phyloP scores from a whole-genome alignment of 2,329 filamentous ascomycete genomes.

The Bipolaris sorokiniana region DNA sequence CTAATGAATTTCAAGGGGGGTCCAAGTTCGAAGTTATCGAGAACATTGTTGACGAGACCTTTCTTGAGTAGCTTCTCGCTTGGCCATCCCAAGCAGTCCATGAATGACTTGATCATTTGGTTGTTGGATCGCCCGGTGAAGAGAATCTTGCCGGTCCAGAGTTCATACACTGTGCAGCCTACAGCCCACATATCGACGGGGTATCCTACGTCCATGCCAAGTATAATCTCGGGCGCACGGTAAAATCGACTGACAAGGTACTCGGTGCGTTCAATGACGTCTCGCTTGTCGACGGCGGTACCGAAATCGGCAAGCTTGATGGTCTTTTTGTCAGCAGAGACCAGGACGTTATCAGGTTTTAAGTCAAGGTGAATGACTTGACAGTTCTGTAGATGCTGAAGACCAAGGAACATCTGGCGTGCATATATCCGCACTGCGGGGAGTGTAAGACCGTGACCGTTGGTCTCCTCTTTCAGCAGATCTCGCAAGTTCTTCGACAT shows the following conservation, averaged over 20 bases:
- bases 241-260: slow-evolving; percentile 98
- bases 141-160: slow-evolving; percentile 96
- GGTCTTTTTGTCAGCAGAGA: slow-evolving; percentile 60
- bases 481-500: slow-evolving; percentile 84
- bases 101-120: slow-evolving; percentile 95
- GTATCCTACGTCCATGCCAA: slow-evolving; percentile 95
- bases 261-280: slow-evolving; percentile 83
- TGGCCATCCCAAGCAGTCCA: slow-evolving; percentile 93
- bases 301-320: slow-evolving; percentile 97
- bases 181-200: slow-evolving; percentile 98
- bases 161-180: slow-evolving; percentile 93
- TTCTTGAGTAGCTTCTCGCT: slow-evolving; percentile 87
- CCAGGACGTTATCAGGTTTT: slow-evolving; percentile 97
- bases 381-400: slow-evolving; percentile 87
- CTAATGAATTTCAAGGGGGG: slow-evolving; percentile 83
- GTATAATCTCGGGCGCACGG: slow-evolving; percentile 92
- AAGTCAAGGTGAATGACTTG: slow-evolving; percentile 95
- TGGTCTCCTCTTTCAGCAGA: slow-evolving; percentile 83
- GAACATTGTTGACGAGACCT: slow-evolving; percentile 70
- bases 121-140: slow-evolving; percentile 97
- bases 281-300: slow-evolving; percentile 89
- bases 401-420: slow-evolving; percentile 89
- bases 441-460: slow-evolving; percentile 87
- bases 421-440: slow-evolving; percentile 87
- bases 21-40: slow-evolving; percentile 63